Evolutionary conservation across 1,284 basidiomycete species (phyloP).

Genomic region (Ceratobasidium sp.): DNA sequence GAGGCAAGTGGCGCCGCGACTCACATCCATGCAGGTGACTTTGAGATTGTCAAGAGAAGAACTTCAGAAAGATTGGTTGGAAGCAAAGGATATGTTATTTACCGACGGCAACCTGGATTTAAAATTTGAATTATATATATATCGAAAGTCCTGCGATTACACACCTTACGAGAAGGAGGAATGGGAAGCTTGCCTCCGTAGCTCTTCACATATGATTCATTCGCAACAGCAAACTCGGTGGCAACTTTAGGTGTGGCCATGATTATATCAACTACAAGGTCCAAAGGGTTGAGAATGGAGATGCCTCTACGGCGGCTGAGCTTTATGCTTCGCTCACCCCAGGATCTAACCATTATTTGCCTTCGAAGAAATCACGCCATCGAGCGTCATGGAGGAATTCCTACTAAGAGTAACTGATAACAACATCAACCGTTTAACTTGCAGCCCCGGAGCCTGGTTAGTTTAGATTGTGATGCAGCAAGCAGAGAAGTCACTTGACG

Average conservation of each 20-base stretch:
- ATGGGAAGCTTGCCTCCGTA: conserved; percentile 62
- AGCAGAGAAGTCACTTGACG: not conserved
- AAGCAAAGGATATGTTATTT: not conserved
- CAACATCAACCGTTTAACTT: not conserved
- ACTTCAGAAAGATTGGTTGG: not conserved
- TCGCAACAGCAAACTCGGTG: conserved; percentile 55
- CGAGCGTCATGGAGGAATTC: not conserved
- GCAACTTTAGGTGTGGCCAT: conserved; percentile 48
- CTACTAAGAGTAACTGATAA: not conserved
- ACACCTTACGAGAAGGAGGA: conserved; percentile 63
- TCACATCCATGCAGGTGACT: conserved; percentile 31
- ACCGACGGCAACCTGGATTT: conserved; percentile 24
- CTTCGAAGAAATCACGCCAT: conserved; percentile 30
- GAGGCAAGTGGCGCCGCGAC: not conserved
- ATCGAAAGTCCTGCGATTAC: conserved; percentile 58
- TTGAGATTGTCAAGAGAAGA: not conserved
- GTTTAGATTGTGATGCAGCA: not conserved
- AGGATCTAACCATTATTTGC: not conserved
- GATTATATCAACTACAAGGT: conserved; percentile 12
- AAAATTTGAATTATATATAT: conserved; percentile 48
- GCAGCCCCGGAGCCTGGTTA: not conserved
- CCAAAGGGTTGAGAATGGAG: not conserved
- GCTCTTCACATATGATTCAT: conserved; percentile 59
- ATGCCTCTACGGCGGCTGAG: not conserved
- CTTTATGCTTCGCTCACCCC: not conserved